Evolutionary conservation across 2,329 filamentous ascomycete genomes (phyloP).

Genomic region (Fonsecaea pedrosoi): DNA sequence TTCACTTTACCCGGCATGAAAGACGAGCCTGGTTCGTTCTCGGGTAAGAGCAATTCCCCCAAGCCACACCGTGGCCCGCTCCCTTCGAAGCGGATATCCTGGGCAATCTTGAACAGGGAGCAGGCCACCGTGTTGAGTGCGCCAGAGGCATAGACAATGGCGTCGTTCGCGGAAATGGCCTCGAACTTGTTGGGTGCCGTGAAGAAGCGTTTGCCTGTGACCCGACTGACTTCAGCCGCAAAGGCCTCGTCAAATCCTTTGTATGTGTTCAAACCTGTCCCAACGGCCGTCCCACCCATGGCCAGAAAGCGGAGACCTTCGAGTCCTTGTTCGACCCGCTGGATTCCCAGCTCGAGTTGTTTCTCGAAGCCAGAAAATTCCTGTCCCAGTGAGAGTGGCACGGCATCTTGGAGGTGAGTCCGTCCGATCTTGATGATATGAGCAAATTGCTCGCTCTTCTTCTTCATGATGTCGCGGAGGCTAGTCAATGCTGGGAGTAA

Average conservation of each 20-base stretch:
- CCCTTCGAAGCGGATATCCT: slow-evolving; percentile 96
- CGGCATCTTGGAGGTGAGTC: slow-evolving; percentile 96
- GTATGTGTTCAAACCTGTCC: slow-evolving; percentile 97
- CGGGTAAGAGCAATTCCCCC: slow-evolving; percentile 88
- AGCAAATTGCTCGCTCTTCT: slow-evolving; percentile 86
- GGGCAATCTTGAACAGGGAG: slow-evolving; percentile 96
- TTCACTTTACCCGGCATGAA: slow-evolving; percentile 99
- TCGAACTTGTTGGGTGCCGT: slow-evolving; percentile 99
- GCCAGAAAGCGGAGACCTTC: slow-evolving; percentile 86
- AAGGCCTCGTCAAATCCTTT: slow-evolving; percentile 93
- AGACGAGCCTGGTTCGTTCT: slow-evolving; percentile 96
- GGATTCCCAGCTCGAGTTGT: slow-evolving; percentile 88
- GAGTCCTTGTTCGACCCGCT: slow-evolving; percentile 80
- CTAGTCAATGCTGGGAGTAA: slow-evolving; percentile 82
- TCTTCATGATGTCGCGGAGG: slow-evolving; percentile 81
- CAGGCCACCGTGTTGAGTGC: slow-evolving; percentile 89
- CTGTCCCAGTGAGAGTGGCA: slow-evolving; percentile 91
- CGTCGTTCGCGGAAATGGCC: slow-evolving; percentile 92
- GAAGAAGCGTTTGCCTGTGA: slow-evolving; percentile 91
- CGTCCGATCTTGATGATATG: slow-evolving; percentile 99
- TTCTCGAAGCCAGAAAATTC: slow-evolving; percentile 98
- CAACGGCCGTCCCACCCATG: slow-evolving; percentile 95
- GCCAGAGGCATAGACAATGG: slow-evolving; percentile 91
- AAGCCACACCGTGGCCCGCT: slow-evolving; percentile 95
- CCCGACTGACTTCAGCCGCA: slow-evolving; percentile 85